phyloP scores from a whole-genome alignment of 768 basidiomycete genomes.

The Daedaleopsis nitida region DNA sequence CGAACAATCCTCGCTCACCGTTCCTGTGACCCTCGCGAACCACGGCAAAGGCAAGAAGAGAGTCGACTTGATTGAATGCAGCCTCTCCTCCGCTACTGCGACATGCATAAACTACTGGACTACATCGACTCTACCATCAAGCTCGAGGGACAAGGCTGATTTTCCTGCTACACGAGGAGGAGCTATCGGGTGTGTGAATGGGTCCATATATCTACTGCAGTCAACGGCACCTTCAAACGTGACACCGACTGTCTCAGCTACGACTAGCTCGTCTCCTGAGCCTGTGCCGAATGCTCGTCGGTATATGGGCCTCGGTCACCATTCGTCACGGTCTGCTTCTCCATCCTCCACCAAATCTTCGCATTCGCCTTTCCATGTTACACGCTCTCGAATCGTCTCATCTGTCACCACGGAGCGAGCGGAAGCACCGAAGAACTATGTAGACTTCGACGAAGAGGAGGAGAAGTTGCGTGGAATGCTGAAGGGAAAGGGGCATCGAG shows the following conservation, averaged over 20 bases:
- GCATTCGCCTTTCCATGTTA: conserved; percentile 50
- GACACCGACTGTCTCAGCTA: neutral
- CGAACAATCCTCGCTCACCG: conserved; percentile 3
- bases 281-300: conserved; percentile 18
- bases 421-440: conserved; percentile 76
- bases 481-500: conserved; percentile 50
- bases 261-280: neutral
- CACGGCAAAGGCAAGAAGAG: neutral
- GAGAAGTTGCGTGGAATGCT: conserved; percentile 75
- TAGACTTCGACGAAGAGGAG: conserved; percentile 82
- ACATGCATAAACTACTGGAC: conserved; percentile 14
- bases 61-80: conserved; percentile 1
- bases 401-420: conserved; percentile 68
- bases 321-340: conserved; percentile 34
- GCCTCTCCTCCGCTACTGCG: conserved; percentile 8
- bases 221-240: conserved; percentile 7
- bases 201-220: conserved; percentile 37
- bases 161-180: conserved; percentile 19
- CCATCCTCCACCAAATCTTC: conserved; percentile 37
- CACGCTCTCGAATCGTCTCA: conserved; percentile 70
- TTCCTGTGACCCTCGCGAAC: conserved; percentile 6
- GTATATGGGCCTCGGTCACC: conserved; percentile 13
- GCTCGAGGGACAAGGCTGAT: neutral
- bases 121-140: neutral
- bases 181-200: conserved; percentile 40